Base-by-base conservation (phyloP, 257 asterid species). In the Fraxinus pennsylvanica region DNA sequence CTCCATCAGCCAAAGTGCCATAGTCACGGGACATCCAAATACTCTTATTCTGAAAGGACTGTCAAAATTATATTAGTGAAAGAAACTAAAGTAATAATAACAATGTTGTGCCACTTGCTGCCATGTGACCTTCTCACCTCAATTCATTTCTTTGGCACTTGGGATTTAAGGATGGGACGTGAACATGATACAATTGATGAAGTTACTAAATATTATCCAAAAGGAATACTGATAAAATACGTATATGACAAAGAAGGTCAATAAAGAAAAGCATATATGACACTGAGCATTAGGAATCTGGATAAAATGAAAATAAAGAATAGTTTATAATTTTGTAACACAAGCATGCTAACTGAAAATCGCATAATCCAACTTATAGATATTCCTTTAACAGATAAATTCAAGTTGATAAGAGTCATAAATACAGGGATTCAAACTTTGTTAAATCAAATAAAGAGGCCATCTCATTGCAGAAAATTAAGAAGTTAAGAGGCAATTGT, bases 1-100 rank as follows among this genome's bases (percentile, higher is more conserved):
- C 90, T 21, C 85, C 87, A 79, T 82, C 82, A 45, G 86, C 74
- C 79, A 86, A 73, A 83, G 88, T 84, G 72, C 82, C 86, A 82
- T 90, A 77, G 75, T 82, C 86, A 66, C 72, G 82, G 82, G 81
- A 78, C 68, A 84, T 72, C 91, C 88, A 85, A 81, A 74, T 67
- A 81, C 76, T 76, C 72, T 86, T 86, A 75, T 86, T 83, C 87
- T 82, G 89, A 76, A 88, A 85, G 72, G 94, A 84, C 88, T 83
- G 83, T 72, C 78, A 81, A 74, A 77, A 82, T 39, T 68, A 82
- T 36, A 76, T 67, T 45, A 79, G 73, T 47, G 59, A 47, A 67
- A 74, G 52, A 68, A 63, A 71, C 38, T 43, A 17, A 14, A 3
- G 25, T 50, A 52, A 65, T 33, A 1, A 10, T 57, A 71, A 45